Conservation (phyloP, 257 asterid genomes). For the Ehretia macrophylla region DNA sequence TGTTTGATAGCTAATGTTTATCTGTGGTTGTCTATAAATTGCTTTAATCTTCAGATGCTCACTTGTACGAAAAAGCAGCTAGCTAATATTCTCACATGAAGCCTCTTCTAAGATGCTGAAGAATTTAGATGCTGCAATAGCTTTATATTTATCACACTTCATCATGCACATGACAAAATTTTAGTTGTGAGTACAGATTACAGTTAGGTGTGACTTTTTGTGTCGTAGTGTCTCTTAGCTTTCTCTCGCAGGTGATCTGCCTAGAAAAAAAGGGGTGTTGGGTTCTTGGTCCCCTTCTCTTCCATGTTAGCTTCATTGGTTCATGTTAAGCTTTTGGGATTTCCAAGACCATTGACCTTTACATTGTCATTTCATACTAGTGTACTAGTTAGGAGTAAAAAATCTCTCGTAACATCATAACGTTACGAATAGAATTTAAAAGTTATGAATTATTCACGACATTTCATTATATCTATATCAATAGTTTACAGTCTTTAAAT, state of each 20-base stretch:
- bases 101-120: constrained; percentile 10
- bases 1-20: no score
- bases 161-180: constrained; percentile 6
- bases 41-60: no score
- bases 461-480: no score
- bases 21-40: no score
- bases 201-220: background rate
- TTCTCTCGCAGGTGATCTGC: background rate
- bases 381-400: no score
- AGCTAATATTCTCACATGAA: constrained; percentile 14
- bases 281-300: background rate
- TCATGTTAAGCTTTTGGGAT: background rate
- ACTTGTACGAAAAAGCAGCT: background rate
- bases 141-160: background rate
- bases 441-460: no score
- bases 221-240: background rate
- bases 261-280: constrained; percentile 2
- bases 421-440: no score
- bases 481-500: no score
- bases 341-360: constrained; percentile 1
- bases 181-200: background rate
- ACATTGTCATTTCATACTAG: background rate
- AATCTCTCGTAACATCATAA: no score
- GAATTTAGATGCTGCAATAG: background rate
- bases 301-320: constrained; percentile 1